These are phyloP conservation scores for Phytophthora litchii DNA, from an alignment of 352 stramenopile genomes.

Conservation along the genomic window DNA sequence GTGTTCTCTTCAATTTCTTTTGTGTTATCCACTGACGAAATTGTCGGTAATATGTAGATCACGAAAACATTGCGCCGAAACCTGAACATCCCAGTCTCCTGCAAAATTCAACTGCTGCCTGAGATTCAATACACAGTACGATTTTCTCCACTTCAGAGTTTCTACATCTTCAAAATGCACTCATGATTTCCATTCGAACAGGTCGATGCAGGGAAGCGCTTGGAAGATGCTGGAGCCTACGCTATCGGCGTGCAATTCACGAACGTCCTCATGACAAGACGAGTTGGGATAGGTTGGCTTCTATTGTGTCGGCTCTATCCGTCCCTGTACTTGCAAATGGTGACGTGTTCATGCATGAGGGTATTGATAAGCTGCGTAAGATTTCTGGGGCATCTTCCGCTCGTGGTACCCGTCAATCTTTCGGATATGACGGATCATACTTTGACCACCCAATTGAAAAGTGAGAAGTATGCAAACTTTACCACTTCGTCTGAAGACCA, in stretches of 20 bases:
- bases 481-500: too few relatives aligned
- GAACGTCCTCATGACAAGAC: constrained; percentile 71
- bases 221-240: constrained; percentile 68
- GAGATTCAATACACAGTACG: constrained; percentile 68
- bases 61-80: constrained; percentile 82
- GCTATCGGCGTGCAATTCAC: constrained; percentile 79
- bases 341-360: constrained; percentile 83
- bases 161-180: too few relatives aligned
- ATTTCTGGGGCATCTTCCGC: constrained; percentile 73
- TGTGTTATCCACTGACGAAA: neutral
- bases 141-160: constrained; percentile 1
- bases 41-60: constrained; percentile 43
- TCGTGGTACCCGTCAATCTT: constrained; percentile 86
- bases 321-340: constrained; percentile 90
- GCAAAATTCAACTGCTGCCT: constrained; percentile 87
- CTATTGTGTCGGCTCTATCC: constrained; percentile 69
- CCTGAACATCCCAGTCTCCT: constrained; percentile 85
- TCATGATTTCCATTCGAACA: constrained; percentile 20
- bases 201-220: constrained; percentile 67
- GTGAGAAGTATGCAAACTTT: too few relatives aligned
- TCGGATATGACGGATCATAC: constrained; percentile 20
- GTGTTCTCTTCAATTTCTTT: neutral
- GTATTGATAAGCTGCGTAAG: constrained; percentile 66
- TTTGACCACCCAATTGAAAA: too few relatives aligned
- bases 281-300: constrained; percentile 72